Conservation (phyloP, 2,329 filamentous ascomycete species). For the Chrysosporium queenslandicum region DNA sequence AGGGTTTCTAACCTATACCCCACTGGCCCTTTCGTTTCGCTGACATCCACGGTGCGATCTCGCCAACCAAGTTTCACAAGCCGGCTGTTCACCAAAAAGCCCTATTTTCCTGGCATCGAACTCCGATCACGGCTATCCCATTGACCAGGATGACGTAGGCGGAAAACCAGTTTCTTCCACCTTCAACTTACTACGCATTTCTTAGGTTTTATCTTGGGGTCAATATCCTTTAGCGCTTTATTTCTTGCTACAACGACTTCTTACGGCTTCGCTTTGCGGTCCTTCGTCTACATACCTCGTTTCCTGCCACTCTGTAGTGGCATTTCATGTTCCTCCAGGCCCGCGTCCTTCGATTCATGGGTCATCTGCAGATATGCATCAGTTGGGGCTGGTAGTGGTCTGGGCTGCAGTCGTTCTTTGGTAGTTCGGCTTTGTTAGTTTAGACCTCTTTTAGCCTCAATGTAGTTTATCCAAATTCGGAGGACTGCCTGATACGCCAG, state of each 20-base stretch:
- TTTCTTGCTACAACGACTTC: neutral
- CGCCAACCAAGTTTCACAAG: neutral
- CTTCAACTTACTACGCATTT: neutral
- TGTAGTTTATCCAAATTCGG: conserved; percentile 6
- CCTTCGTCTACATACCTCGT: too few species aligned
- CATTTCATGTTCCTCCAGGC: neutral
- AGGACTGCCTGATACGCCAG: neutral
- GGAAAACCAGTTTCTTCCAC: neutral
- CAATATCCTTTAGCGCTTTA: neutral
- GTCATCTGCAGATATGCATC: neutral
- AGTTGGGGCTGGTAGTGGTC: conserved; percentile 10
- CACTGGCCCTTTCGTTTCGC: neutral
- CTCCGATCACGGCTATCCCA: neutral
- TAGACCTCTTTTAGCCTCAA: conserved; percentile 12
- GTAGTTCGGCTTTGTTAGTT: conserved; percentile 14
- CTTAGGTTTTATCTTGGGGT: conserved; percentile 1
- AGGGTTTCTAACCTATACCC: conserved; percentile 57
- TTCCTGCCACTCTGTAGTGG: too few species aligned
- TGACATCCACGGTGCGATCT: too few species aligned
- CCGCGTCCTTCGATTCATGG: neutral
- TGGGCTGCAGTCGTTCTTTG: conserved; percentile 13
- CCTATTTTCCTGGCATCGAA: neutral
- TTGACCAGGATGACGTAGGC: neutral
- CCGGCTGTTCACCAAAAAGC: neutral
- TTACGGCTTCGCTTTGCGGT: conserved; percentile 4